These are phyloP conservation scores for Talaromyces sp. DNA, from an alignment of 2,329 filamentous ascomycete genomes.

Conservation along the genomic window DNA sequence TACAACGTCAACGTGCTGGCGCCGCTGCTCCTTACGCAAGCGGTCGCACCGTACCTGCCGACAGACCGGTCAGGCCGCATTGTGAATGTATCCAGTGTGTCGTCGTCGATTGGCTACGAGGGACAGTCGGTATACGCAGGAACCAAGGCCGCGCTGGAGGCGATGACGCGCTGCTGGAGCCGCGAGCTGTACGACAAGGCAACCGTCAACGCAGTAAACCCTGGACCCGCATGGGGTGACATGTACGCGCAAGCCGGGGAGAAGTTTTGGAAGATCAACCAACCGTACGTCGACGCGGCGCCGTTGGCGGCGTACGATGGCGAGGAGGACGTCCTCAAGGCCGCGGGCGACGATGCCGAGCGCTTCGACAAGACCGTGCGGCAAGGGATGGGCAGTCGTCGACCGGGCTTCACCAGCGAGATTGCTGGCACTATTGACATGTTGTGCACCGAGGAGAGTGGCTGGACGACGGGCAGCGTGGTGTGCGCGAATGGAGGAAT, in stretches of 20 bases:
- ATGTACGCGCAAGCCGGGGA: conserved; percentile 57
- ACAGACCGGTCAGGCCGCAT: conserved; percentile 62
- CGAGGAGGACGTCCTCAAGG: conserved; percentile 26
- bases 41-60: conserved; percentile 64
- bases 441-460: conserved; percentile 65
- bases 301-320: conserved; percentile 47
- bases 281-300: conserved; percentile 58
- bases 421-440: conserved; percentile 73
- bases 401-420: conserved; percentile 64
- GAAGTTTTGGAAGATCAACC: conserved; percentile 56
- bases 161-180: conserved; percentile 65
- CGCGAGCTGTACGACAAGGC: conserved; percentile 57
- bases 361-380: conserved; percentile 57
- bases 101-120: conserved; percentile 53
- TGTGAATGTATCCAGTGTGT: conserved; percentile 59
- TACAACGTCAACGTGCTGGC: conserved; percentile 80
- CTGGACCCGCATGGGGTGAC: conserved; percentile 61
- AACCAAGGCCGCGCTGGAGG: conserved; percentile 63
- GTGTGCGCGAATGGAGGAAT: conserved; percentile 77
- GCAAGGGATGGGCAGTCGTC: conserved; percentile 56
- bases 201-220: conserved; percentile 64
- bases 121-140: conserved; percentile 61
- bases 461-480: conserved; percentile 74
- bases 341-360: conserved; percentile 38
- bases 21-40: conserved; percentile 72